Conservation (phyloP, 148 eudicot genomes). For the Tetragonia tetragonoides region DNA sequence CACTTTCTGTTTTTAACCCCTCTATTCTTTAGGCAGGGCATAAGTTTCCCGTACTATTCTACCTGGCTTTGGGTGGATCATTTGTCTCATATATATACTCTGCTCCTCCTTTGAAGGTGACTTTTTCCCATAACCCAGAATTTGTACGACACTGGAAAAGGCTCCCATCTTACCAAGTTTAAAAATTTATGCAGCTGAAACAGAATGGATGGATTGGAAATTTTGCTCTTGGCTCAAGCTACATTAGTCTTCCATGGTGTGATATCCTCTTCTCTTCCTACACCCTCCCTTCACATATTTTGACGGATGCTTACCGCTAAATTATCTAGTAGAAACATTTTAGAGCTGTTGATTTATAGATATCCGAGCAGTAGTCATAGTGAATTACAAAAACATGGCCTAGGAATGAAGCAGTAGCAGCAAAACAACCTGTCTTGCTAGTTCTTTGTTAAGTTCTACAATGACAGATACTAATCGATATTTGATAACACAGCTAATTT, state of each 20-base stretch:
- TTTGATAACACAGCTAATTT: neutral
- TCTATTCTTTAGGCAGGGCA: constrained; percentile 74
- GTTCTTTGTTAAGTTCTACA: neutral
- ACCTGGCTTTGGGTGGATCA: constrained; percentile 90
- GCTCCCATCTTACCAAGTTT: constrained; percentile 11
- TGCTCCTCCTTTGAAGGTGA: constrained; percentile 95
- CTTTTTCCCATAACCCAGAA: constrained; percentile 13
- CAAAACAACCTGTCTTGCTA: neutral
- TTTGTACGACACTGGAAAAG: constrained; percentile 7
- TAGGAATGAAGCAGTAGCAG: neutral
- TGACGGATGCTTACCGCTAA: neutral
- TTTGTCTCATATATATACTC: constrained; percentile 90
- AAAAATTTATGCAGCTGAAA: constrained; percentile 65
- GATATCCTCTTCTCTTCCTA: constrained; percentile 19
- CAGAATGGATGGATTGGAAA: constrained; percentile 99
- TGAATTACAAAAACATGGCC: neutral
- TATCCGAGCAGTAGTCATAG: neutral
- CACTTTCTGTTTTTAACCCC: constrained; percentile 25
- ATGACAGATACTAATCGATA: neutral
- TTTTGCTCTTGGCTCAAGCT: constrained; percentile 96
- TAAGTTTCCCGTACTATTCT: constrained; percentile 64
- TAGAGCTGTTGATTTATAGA: neutral
- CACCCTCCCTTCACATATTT: neutral
- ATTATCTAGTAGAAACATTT: too few relatives aligned
- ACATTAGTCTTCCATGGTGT: constrained; percentile 93